Evolutionary conservation across 805 yeast genomes (phyloP).

Genomic region (Kregervanrija fluxuum): DNA sequence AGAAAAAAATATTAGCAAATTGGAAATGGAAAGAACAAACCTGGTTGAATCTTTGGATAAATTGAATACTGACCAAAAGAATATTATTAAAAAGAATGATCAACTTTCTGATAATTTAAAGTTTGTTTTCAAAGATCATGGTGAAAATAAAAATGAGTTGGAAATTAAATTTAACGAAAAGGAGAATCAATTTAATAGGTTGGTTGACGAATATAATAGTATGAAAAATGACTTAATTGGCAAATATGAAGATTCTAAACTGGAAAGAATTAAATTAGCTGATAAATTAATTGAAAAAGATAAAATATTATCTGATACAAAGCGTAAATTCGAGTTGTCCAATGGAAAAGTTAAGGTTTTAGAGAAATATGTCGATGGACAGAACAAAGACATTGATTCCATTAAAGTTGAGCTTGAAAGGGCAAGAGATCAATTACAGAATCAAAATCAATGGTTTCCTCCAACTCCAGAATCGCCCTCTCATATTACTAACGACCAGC

Average conservation of each 20-base stretch:
- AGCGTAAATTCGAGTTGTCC: constrained; percentile 2
- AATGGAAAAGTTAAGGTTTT: constrained; percentile 2
- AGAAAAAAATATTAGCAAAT: constrained; percentile 12
- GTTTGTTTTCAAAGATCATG: neutral
- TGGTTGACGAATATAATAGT: constrained; percentile 23
- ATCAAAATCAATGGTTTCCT: constrained; percentile 16
- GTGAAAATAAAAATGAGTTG: constrained; percentile 10
- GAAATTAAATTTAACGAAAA: constrained; percentile 17
- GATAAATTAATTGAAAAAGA: neutral
- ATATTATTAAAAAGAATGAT: constrained; percentile 13
- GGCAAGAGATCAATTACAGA: constrained; percentile 10
- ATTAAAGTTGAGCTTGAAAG: constrained; percentile 3
- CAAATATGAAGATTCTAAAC: constrained; percentile 12
- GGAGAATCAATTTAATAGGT: constrained; percentile 12
- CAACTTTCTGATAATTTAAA: constrained; percentile 2
- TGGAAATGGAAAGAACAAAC: constrained; percentile 10
- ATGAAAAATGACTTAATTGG: constrained; percentile 27
- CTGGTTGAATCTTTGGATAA: constrained; percentile 12
- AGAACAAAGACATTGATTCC: constrained; percentile 3
- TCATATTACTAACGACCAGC: constrained; percentile 1
- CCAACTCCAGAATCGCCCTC: constrained; percentile 21
- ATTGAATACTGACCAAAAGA: constrained; percentile 16
- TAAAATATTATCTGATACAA: constrained; percentile 1
- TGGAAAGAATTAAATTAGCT: constrained; percentile 1
- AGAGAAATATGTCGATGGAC: constrained; percentile 3